Evolutionary conservation across 768 basidiomycete genomes (phyloP).

Genomic region (Galerina marginata): DNA sequence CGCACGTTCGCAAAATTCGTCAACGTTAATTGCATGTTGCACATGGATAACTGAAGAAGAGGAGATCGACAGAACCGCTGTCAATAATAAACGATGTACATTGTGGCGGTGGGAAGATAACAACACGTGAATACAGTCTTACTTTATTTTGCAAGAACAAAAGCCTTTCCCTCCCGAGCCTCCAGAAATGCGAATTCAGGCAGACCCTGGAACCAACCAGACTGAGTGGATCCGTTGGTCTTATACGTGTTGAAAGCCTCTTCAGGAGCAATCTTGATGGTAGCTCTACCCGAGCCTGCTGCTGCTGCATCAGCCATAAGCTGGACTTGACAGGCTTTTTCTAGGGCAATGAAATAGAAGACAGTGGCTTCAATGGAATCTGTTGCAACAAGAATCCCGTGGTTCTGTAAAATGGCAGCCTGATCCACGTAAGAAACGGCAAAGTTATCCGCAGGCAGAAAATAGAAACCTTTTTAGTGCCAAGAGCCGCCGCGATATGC

Average conservation of each 20-base stretch:
- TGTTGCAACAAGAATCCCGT: conserved; percentile 46
- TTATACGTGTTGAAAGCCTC: conserved; percentile 32
- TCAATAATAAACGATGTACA: conserved; percentile 12
- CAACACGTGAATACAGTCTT: background rate
- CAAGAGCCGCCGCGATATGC: conserved; percentile 49
- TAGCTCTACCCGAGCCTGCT: conserved; percentile 26
- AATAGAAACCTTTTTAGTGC: conserved; percentile 37
- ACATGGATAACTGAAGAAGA: conserved; percentile 1
- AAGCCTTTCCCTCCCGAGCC: conserved; percentile 34
- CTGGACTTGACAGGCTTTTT: conserved; percentile 52
- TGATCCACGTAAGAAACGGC: conserved; percentile 15
- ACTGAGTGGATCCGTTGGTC: conserved; percentile 29
- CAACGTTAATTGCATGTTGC: background rate
- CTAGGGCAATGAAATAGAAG: conserved; percentile 46
- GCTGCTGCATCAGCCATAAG: conserved; percentile 50
- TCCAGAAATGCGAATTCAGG: conserved; percentile 44
- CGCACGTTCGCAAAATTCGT: conserved; percentile 9
- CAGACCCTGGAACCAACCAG: conserved; percentile 44
- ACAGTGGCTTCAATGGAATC: conserved; percentile 48
- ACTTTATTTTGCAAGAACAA: conserved; percentile 17
- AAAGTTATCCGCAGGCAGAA: background rate
- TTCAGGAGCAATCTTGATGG: conserved; percentile 30
- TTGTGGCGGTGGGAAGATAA: conserved; percentile 5
- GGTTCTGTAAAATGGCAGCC: conserved; percentile 50
- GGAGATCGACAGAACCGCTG: background rate